These are phyloP conservation scores for Exobasidium cylindrosporum DNA, from an alignment of 1,284 basidiomycete genomes.

Conservation along the genomic window DNA sequence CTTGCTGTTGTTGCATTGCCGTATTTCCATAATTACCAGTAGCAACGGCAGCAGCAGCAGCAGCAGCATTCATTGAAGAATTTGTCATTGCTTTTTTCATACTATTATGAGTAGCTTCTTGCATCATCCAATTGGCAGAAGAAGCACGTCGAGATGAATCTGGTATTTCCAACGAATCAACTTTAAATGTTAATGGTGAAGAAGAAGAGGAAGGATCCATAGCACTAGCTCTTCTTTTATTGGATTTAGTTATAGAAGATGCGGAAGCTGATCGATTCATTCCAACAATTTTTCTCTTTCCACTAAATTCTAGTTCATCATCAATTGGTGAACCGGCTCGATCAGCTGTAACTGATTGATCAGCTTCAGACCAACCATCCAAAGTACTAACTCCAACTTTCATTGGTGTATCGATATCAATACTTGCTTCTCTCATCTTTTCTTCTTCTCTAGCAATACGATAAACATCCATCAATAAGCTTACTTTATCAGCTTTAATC, in stretches of 20 bases:
- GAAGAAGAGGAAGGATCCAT: background rate
- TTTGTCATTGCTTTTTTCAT: background rate
- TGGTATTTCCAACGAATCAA: background rate
- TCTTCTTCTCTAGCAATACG: constrained; percentile 58
- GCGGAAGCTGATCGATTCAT: constrained; percentile 9
- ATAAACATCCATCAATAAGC: constrained; percentile 60
- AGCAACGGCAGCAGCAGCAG: background rate
- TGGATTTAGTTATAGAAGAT: background rate
- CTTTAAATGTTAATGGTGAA: background rate
- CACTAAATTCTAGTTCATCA: background rate
- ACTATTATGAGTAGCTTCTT: constrained; percentile 6
- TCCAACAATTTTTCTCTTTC: background rate
- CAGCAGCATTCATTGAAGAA: constrained; percentile 9
- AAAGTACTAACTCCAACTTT: constrained; percentile 40
- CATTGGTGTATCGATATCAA: constrained; percentile 28
- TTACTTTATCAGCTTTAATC: constrained; percentile 58
- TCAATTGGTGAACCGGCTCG: background rate
- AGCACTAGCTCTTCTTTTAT: background rate
- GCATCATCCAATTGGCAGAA: constrained; percentile 10
- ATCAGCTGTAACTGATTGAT: constrained; percentile 8
- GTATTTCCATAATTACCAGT: background rate
- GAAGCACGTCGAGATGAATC: background rate
- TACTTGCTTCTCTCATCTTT: constrained; percentile 31
- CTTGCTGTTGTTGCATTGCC: background rate
- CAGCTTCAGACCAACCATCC: constrained; percentile 34